Conservation (phyloP, 2,329 filamentous ascomycete genomes). For the Sporothrix brunneoviolacea region DNA sequence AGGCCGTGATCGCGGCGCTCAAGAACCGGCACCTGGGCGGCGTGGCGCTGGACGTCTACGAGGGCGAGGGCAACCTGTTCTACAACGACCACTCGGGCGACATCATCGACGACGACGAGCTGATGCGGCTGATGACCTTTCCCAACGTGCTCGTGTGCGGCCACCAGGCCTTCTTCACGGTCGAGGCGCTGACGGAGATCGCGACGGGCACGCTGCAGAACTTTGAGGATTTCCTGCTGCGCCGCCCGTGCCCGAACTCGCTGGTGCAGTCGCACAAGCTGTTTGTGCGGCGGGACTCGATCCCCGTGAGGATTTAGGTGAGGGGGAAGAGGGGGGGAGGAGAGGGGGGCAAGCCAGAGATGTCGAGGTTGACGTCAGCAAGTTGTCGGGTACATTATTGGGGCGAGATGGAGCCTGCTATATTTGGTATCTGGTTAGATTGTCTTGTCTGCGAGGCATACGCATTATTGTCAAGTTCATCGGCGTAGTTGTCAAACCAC, state of each 20-base stretch:
- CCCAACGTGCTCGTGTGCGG: slow-evolving; percentile 61
- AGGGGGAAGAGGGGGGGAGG: too few relatives aligned
- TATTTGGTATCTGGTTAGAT: too few relatives aligned
- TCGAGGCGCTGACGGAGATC: slow-evolving; percentile 59
- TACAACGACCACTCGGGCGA: slow-evolving; percentile 59
- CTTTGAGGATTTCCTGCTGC: slow-evolving; percentile 38
- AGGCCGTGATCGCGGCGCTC: slow-evolving; percentile 52
- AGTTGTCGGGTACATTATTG: too few relatives aligned
- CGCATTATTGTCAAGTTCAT: too few relatives aligned
- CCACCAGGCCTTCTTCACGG: slow-evolving; percentile 64
- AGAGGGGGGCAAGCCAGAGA: too few relatives aligned
- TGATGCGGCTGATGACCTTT: slow-evolving; percentile 62
- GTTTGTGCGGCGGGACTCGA: slow-evolving; percentile 19
- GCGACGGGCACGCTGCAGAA: slow-evolving; percentile 54
- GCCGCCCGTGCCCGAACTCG: slow-evolving; percentile 31
- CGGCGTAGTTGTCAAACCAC: too few relatives aligned
- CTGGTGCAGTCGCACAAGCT: slow-evolving; percentile 25
- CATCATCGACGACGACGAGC: slow-evolving; percentile 59
- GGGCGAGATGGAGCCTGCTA: too few relatives aligned
- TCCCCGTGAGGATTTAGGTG: slow-evolving; percentile 30
- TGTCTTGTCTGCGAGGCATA: too few relatives aligned
- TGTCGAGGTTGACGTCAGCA: too few relatives aligned
- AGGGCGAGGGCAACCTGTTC: slow-evolving; percentile 56
- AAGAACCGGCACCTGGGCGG: slow-evolving; percentile 55
- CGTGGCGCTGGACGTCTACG: slow-evolving; percentile 62